Evolutionary conservation across 192 early-diverging fungal species (phyloP).

Genomic region (Podila horticola): DNA sequence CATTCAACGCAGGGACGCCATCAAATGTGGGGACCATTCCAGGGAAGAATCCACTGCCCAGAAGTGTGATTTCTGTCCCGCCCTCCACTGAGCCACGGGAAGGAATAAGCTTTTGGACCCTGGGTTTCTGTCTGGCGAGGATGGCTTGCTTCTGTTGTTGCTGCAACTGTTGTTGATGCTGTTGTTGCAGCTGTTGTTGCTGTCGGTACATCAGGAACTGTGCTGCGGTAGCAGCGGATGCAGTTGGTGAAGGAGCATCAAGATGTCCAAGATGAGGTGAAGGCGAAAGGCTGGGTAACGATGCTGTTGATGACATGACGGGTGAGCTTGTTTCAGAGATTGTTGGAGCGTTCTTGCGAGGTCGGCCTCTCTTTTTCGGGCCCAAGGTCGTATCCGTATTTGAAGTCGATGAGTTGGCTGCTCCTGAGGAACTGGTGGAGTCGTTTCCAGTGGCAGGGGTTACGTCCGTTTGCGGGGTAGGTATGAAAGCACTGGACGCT

Average conservation of each 20-base stretch:
- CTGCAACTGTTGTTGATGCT: slow-evolving; percentile 19
- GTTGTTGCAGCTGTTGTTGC: slow-evolving; percentile 17
- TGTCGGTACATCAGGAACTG: slow-evolving; percentile 26
- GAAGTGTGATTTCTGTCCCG: slow-evolving; percentile 75
- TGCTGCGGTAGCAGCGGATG: not conserved
- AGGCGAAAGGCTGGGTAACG: slow-evolving; percentile 32
- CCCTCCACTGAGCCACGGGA: slow-evolving; percentile 79
- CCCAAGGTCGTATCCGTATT: not conserved
- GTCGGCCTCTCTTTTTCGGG: slow-evolving; percentile 28
- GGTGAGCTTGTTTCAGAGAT: slow-evolving; percentile 31
- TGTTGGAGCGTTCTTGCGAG: slow-evolving; percentile 16
- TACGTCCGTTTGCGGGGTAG: not conserved
- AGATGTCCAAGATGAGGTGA: slow-evolving; percentile 27
- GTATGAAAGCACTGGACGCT: slow-evolving; percentile 26
- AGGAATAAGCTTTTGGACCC: slow-evolving; percentile 74
- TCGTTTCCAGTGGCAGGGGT: not conserved
- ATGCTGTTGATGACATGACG: slow-evolving; percentile 38
- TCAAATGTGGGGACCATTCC: slow-evolving; percentile 79
- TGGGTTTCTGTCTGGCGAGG: slow-evolving; percentile 27
- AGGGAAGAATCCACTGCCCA: slow-evolving; percentile 75
- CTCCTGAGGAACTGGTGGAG: not conserved
- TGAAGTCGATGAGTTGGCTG: not conserved
- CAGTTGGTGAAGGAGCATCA: not conserved
- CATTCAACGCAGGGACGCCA: slow-evolving; percentile 61
- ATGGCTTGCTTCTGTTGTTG: slow-evolving; percentile 22